These are phyloP conservation scores for Geosmithia putterillii DNA, from an alignment of 2,329 filamentous ascomycete species.

Conservation along the genomic window DNA sequence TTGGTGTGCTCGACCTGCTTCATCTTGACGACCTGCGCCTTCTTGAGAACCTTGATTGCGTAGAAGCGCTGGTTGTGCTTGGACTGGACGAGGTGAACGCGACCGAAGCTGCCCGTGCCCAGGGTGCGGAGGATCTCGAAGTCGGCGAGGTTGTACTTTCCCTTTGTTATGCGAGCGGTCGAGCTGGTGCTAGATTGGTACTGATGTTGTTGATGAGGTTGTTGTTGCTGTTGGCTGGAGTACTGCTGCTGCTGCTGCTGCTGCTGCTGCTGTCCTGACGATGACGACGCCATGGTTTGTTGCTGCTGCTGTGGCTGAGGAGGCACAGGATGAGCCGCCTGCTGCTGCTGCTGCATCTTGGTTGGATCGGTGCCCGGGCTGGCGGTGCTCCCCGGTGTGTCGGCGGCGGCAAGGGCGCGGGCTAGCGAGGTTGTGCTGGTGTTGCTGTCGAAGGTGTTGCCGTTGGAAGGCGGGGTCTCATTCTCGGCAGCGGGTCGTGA, in stretches of 20 bases:
- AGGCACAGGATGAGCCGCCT: conserved; percentile 6
- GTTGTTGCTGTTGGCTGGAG: conserved; percentile 11
- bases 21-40: conserved; percentile 98
- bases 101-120: conserved; percentile 91
- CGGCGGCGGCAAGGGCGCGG: conserved; percentile 9
- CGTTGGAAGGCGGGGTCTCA: conserved; percentile 21
- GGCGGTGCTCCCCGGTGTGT: conserved; percentile 11
- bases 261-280: conserved; percentile 9
- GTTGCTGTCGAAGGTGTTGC: conserved; percentile 7
- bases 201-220: conserved; percentile 15
- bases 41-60: conserved; percentile 96
- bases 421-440: conserved; percentile 12
- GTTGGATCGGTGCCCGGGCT: conserved; percentile 24
- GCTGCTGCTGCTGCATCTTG: conserved; percentile 24
- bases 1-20: conserved; percentile 99
- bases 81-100: conserved; percentile 92
- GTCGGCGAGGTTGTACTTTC: conserved; percentile 89
- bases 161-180: conserved; percentile 66
- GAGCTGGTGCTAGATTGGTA: conserved; percentile 18
- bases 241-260: conserved; percentile 16
- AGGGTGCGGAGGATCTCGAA: conserved; percentile 85
- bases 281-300: conserved; percentile 4
- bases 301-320: conserved; percentile 5
- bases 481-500: conserved; percentile 17
- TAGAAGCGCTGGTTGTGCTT: conserved; percentile 98